Evolutionary conservation across 1,284 basidiomycete genomes (phyloP), one percentile per base, ranked within the genome.

Genomic region (Leccinum subatratum): DNA sequence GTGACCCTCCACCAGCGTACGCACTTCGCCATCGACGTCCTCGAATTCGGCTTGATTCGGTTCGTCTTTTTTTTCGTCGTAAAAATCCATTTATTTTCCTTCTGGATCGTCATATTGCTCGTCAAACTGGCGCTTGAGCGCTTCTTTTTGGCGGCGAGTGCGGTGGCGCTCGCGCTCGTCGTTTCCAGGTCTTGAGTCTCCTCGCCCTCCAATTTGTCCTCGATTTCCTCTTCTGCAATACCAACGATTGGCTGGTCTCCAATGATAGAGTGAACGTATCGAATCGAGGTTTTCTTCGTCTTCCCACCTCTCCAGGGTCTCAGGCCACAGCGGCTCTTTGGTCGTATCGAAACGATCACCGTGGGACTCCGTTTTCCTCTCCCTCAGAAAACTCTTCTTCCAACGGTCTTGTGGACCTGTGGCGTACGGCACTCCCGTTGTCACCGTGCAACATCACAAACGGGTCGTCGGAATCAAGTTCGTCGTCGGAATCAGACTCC

Each of bases 21-120:
- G 88, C 4, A 91, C 83, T 67, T 93, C 90, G 12, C 86, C 80
- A 70, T 96, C 92, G 65, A 96, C 82, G 22, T 85, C 86, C 62
- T 86, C 89, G 74, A 99, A 97, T 79, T 98, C 97, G 9, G 87
- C 87, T 61, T 87, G 86, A 77, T 98, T 98, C 74, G 98, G 92
- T 74, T 95, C 94, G 34, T 93, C 93, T 80, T 98, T 99, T 77
- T 94, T 91, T 76, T 92, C 87, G 63, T 91, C 88, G 80, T 96
- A 97, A 75, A 96, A 96, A 74, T 95, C 92, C 78, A 89, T 79
- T 73, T 91, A 90, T 39, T 85, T 81, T 18, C 83, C 82, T 67
- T 92, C 91, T 1, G 93, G 92, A 73, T 95, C 94, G 76, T 98
- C 95, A 78, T 98, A 98, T 78, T 97, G 92, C 74, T 95, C 93